Conservation (phyloP, 2,329 filamentous ascomycete genomes). For the Alternaria sp. region DNA sequence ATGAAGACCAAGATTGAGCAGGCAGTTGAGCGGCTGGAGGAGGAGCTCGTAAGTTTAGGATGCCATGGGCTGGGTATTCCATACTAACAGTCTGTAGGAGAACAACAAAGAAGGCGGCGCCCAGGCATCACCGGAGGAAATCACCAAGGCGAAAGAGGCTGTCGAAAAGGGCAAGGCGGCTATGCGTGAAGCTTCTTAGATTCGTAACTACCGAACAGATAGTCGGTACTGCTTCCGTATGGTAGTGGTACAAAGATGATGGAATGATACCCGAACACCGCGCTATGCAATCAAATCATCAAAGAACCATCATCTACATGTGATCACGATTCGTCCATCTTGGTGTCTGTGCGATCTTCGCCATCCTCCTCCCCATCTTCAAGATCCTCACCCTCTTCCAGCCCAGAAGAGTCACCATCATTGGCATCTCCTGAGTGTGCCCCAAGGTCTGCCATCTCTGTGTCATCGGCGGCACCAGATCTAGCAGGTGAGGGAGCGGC, state of each 20-base stretch:
- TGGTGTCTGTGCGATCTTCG: constrained; percentile 24
- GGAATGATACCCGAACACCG: constrained; percentile 34
- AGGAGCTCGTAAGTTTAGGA: constrained; percentile 69
- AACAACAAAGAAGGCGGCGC: constrained; percentile 49
- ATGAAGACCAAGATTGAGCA: constrained; percentile 74
- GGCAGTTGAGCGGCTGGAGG: constrained; percentile 75
- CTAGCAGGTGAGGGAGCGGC: constrained; percentile 33
- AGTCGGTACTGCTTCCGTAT: background rate
- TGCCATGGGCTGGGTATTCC: no score
- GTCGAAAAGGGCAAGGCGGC: constrained; percentile 50
- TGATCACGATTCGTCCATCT: constrained; percentile 42
- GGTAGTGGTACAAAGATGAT: constrained; percentile 6
- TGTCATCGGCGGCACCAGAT: constrained; percentile 35
- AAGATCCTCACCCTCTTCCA: constrained; percentile 41
- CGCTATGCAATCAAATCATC: constrained; percentile 39
- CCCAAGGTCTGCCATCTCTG: constrained; percentile 39
- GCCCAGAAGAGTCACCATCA: constrained; percentile 42
- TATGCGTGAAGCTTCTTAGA: constrained; percentile 42
- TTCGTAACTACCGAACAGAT: background rate
- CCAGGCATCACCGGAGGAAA: constrained; percentile 50
- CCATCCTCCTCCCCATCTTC: constrained; percentile 41
- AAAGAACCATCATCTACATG: background rate
- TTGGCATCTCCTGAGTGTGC: constrained; percentile 27
- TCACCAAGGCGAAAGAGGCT: constrained; percentile 54
- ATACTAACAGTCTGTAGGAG: constrained; percentile 42